Conservation (phyloP, 768 basidiomycete species). For the Hericium alpestre region DNA sequence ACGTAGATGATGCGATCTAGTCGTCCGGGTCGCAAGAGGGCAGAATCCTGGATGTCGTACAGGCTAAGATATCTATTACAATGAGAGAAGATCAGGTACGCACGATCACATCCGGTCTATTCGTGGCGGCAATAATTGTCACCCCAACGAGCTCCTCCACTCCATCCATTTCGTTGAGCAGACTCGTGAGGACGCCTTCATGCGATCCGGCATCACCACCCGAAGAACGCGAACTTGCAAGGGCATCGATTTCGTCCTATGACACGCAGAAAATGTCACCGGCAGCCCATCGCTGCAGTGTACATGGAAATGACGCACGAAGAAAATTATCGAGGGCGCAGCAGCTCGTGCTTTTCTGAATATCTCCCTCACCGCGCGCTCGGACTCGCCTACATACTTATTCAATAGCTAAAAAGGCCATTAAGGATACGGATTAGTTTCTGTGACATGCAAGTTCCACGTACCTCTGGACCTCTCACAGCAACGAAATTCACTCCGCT, state of each 20-base stretch:
- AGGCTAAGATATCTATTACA: neutral
- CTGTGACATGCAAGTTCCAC: slow-evolving; percentile 8
- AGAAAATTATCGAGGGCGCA: slow-evolving; percentile 92
- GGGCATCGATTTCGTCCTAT: slow-evolving; percentile 95
- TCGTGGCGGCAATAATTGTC: slow-evolving; percentile 93
- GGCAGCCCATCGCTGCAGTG: neutral
- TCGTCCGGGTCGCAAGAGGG: slow-evolving; percentile 88
- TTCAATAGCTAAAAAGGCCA: slow-evolving; percentile 59
- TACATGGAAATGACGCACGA: slow-evolving; percentile 43
- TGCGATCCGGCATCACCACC: slow-evolving; percentile 49
- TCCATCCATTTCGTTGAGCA: slow-evolving; percentile 98
- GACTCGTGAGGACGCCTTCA: slow-evolving; percentile 84
- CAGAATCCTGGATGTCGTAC: slow-evolving; percentile 60
- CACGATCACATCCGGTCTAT: slow-evolving; percentile 68
- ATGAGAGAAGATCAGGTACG: slow-evolving; percentile 30
- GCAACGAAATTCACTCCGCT: slow-evolving; percentile 94
- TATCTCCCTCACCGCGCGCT: slow-evolving; percentile 87
- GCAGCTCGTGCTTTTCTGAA: slow-evolving; percentile 92
- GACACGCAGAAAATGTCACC: neutral
- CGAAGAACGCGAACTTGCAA: slow-evolving; percentile 66
- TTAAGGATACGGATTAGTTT: neutral
- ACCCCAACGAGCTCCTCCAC: slow-evolving; percentile 91
- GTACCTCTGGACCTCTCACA: slow-evolving; percentile 93
- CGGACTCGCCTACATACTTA: slow-evolving; percentile 97
- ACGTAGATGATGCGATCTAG: slow-evolving; percentile 92